Conservation (phyloP, 2,329 filamentous ascomycete species). For the Malbranchea zuffiana region DNA sequence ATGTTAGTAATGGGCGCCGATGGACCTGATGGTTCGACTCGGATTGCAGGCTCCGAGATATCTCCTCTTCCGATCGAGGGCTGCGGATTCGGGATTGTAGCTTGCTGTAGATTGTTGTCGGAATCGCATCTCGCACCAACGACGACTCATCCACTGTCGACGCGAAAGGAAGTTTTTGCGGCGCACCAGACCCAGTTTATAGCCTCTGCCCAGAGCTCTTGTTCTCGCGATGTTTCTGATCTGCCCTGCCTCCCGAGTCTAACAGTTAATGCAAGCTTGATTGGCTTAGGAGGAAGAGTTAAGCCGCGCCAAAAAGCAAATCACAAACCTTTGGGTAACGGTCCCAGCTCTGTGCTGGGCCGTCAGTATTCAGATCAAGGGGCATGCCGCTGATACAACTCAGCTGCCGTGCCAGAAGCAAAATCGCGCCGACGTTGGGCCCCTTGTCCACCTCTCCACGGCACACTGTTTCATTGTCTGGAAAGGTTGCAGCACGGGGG, state of each 20-base stretch:
- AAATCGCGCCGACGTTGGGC: constrained; percentile 5
- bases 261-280: too few relatives aligned
- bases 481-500: constrained; percentile 3
- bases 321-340: constrained; percentile 4
- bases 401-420: constrained; percentile 3
- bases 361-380: background rate
- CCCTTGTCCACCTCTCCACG: constrained; percentile 6
- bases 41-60: constrained; percentile 6
- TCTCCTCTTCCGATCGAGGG: too few relatives aligned
- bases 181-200: too few relatives aligned
- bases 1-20: too few relatives aligned
- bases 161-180: too few relatives aligned
- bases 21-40: constrained; percentile 12
- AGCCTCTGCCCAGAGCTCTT: too few relatives aligned
- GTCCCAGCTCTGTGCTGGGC: constrained; percentile 11
- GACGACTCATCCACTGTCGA: too few relatives aligned
- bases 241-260: too few relatives aligned
- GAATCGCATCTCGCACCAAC: too few relatives aligned
- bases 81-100: too few relatives aligned
- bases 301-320: constrained; percentile 1
- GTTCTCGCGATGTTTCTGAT: too few relatives aligned
- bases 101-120: too few relatives aligned
- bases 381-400: constrained; percentile 10
- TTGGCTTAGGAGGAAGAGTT: background rate
- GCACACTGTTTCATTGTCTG: constrained; percentile 3